Evolutionary conservation across 2,329 filamentous ascomycete species (phyloP).

Genomic region (Mycosphaerelloides madeirae): DNA sequence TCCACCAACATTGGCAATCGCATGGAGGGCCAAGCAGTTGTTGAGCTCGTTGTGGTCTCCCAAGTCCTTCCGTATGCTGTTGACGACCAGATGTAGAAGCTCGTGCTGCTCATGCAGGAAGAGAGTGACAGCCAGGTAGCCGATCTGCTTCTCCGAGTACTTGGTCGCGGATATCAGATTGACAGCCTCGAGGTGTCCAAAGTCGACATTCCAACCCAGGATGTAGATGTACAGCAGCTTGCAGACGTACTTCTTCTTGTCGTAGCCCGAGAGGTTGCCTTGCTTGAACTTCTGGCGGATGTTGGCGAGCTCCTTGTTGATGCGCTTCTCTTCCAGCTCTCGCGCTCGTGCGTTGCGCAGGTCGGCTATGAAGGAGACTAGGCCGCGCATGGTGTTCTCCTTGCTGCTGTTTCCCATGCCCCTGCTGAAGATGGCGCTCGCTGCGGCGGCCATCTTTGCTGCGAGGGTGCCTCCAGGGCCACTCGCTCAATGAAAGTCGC

Average conservation of each 20-base stretch:
- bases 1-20: conserved; percentile 94
- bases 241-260: conserved; percentile 99
- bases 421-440: conserved; percentile 34
- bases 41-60: conserved; percentile 94
- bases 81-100: conserved; percentile 90
- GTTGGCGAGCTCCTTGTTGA: conserved; percentile 98
- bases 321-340: conserved; percentile 96
- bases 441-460: conserved; percentile 30
- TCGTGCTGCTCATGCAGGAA: conserved; percentile 98
- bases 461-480: conserved; percentile 18
- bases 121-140: conserved; percentile 92
- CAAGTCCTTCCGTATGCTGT: conserved; percentile 95
- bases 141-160: conserved; percentile 99
- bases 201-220: conserved; percentile 97
- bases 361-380: conserved; percentile 98
- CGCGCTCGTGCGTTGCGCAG: conserved; percentile 88
- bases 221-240: conserved; percentile 99
- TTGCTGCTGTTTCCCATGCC: conserved; percentile 30
- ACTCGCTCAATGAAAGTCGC: conserved; percentile 8
- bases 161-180: conserved; percentile 95
- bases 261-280: conserved; percentile 81
- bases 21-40: conserved; percentile 93
- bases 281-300: conserved; percentile 97
- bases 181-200: conserved; percentile 95
- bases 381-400: conserved; percentile 50